Base-by-base conservation (phyloP, 495 filamentous ascomycete species). In the Amphirosellinia nigrospora region DNA sequence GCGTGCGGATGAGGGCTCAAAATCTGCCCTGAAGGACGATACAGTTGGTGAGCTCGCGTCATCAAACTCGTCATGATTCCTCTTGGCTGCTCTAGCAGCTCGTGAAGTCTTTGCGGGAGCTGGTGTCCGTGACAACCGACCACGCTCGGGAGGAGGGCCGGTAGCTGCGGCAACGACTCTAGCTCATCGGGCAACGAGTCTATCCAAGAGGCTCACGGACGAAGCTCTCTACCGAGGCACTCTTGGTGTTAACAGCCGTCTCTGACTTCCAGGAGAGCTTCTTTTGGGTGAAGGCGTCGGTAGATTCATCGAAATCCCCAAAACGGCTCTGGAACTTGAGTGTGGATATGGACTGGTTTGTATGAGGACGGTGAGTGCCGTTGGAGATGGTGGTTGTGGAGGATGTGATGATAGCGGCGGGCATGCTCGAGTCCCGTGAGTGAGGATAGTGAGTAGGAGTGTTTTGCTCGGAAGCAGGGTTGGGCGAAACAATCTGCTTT, bases 11-110 rank as follows among this genome's bases (percentile, higher is more conserved):
- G 80, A 83, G 26, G 82, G 77, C 34, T 78, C 80, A 28, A 73
- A 68, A 53, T 78, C 76, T 52, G 75, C 73, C 41, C 74, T 75
- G 71, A 83, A 83, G 72, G 77, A 77, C n/a, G 73, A 69, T n/a
- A 77, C 74, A n/a, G 77, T 83, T 7, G 84, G 83, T 13, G 84
- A 86, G 38, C 79, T 71, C 72, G 80, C 77, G 36, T 82, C 79
- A 39, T 84, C 83, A n/a, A 81, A 58, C 8, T 84, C 83, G 59
- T 84, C 83, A 77, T 82, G 76, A 7, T 82, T 75, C 62, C 82
- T 72, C 75, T 85, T 86, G 52, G 80, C 79, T 55, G 83, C 75
- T 39, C 76, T 73, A 50, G 74, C 71, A 71, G 76, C 76, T 69
- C 76, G 72, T 15, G 70, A 70, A 69, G 67, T 78, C 15, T 74